These are phyloP conservation scores for Pseudogymnoascus sp. DNA, from an alignment of 2,329 filamentous ascomycete species.

Conservation along the genomic window DNA sequence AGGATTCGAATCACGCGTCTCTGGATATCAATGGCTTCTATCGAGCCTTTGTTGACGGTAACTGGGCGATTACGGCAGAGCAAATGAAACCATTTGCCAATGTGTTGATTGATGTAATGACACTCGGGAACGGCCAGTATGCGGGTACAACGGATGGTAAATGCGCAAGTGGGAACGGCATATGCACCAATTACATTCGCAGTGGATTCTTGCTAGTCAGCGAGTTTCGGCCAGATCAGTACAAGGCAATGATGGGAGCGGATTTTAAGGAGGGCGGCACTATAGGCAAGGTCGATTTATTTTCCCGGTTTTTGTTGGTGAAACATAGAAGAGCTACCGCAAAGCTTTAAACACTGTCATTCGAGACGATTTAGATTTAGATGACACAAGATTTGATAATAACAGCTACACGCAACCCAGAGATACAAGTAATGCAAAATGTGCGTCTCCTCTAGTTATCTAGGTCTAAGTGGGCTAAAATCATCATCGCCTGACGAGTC, in stretches of 20 bases:
- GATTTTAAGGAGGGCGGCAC: not conserved
- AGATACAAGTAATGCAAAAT: not conserved
- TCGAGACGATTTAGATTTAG: not conserved
- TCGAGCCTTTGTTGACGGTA: slow-evolving; percentile 15
- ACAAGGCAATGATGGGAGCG: not conserved
- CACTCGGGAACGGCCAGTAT: slow-evolving; percentile 12
- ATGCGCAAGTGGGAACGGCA: not conserved
- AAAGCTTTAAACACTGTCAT: not conserved
- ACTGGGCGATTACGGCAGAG: slow-evolving; percentile 15
- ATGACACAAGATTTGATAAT: not conserved
- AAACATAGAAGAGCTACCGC: not conserved
- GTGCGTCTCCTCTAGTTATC: slow-evolving; percentile 17
- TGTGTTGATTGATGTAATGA: slow-evolving; percentile 20
- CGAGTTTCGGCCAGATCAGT: not conserved
- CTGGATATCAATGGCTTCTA: slow-evolving; percentile 17
- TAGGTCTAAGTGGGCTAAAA: slow-evolving; percentile 24
- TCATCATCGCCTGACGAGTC: not conserved
- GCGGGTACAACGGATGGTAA: not conserved
- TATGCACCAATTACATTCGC: not conserved
- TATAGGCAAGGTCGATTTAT: not conserved
- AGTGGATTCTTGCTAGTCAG: not conserved
- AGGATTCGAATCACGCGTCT: slow-evolving; percentile 18
- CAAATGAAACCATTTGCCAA: slow-evolving; percentile 18
- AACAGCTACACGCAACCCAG: not conserved
- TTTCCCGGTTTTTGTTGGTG: not conserved